Evolutionary conservation across 768 basidiomycete species (phyloP).

Genomic region (Mycena rebaudengoi): DNA sequence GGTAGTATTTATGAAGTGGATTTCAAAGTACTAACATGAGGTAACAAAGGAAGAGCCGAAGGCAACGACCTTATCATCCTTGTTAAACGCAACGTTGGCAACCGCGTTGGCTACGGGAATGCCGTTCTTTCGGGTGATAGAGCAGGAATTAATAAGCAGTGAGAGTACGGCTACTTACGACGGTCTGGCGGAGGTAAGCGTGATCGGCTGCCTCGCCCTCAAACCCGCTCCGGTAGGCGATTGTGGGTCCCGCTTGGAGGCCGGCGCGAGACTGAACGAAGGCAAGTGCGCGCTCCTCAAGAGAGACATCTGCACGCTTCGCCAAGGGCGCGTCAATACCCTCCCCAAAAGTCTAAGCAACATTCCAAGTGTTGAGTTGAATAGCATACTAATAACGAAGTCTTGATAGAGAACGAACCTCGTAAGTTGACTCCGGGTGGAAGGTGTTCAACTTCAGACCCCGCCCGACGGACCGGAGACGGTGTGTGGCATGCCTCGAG

Average conservation of each 20-base stretch:
- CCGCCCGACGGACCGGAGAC: slow-evolving; percentile 36
- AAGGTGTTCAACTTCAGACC: slow-evolving; percentile 21
- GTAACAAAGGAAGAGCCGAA: slow-evolving; percentile 45
- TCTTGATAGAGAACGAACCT: too few species aligned
- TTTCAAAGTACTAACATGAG: too few species aligned
- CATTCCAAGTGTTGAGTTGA: too few species aligned
- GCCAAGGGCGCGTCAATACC: slow-evolving; percentile 24
- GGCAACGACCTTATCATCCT: slow-evolving; percentile 35
- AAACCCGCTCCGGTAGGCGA: slow-evolving; percentile 25
- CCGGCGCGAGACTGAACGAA: slow-evolving; percentile 14
- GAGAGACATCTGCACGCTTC: slow-evolving; percentile 18
- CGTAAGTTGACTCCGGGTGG: neutral
- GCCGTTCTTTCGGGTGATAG: too few species aligned
- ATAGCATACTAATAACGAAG: too few species aligned
- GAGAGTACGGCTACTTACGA: slow-evolving; percentile 27
- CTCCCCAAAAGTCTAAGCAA: neutral
- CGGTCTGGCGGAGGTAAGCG: slow-evolving; percentile 36
- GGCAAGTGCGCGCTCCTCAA: slow-evolving; percentile 20
- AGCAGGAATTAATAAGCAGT: too few species aligned
- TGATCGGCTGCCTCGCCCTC: slow-evolving; percentile 21
- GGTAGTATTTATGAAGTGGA: too few species aligned
- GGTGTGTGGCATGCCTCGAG: slow-evolving; percentile 40
- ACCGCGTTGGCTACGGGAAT: slow-evolving; percentile 45
- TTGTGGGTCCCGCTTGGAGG: neutral
- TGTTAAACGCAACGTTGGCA: slow-evolving; percentile 43